Base-by-base conservation (phyloP, 1,139 yeast genomes). In the Saccharomyces hybrid region DNA sequence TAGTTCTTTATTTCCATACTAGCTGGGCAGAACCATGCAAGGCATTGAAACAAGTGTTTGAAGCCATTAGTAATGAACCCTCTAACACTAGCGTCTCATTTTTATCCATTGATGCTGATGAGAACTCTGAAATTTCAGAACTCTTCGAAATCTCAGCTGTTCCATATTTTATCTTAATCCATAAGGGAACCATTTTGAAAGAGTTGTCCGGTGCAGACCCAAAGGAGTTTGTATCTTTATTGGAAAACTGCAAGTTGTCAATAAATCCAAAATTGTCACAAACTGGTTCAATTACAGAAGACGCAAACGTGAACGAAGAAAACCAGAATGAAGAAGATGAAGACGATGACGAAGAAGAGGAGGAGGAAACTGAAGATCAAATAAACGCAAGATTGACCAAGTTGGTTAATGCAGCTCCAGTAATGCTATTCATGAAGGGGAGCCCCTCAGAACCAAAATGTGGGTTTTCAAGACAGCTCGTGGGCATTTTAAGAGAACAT, bases 21-120 rank as follows among this genome's bases (percentile, higher is more conserved):
- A 86, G 91, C 54, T 93, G 98, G 95, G 99, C 99, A 4, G 95
- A 91, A 49, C 99, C 99, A 53, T 93, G 99, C 70, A 83, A 86
- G 47, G 62, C 62, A 19, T 72, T 68, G 61, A 62, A 54, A 32
- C 66, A 65, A 27, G 80, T 81, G 9, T 81, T 81, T 64, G 67
- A 67, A 55, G 74, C 78, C 55, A 74, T 70, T 42, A 65, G 67
- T 62, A 75, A 59, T 57, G 77, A 59, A 66, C 69, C 61, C 58
- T 68, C 54, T 59, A 75, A 67, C 66, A 73, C 51, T 57, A 69
- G 63, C 64, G 64, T 77, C 21, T 58, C 79, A 42, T 88, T 88
- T 68, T 75, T 91, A 34, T 80, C 93, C 32, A 84, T 95, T 54
- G 87, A 93, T 71, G 99, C 99, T 19, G 99, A 93, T 67, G 85